A percentile compares a stretch with the other conserved stretches of the same genome.
phyloP scores from a whole-genome alignment of 1,284 basidiomycete genomes.

The Pseudozyma tsukubaensis region DNA sequence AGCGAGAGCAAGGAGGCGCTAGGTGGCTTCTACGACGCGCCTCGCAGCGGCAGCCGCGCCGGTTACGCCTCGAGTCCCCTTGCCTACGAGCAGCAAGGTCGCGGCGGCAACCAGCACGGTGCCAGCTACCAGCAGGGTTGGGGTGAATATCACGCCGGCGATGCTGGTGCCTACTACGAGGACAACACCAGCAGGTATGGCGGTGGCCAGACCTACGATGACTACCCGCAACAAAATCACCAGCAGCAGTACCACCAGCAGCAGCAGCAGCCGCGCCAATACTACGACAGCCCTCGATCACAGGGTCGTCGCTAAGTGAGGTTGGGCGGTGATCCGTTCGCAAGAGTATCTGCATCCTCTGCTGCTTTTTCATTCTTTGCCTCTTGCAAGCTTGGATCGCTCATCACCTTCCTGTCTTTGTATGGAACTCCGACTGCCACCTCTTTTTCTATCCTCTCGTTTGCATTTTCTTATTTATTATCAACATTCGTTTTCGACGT shows the following conservation, averaged over 20 bases:
- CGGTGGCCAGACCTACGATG: slow-evolving; percentile 37
- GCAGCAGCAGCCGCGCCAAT: slow-evolving; percentile 27
- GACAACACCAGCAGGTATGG: slow-evolving; percentile 51
- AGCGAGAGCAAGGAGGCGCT: slow-evolving; percentile 48
- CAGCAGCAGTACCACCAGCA: slow-evolving; percentile 28
- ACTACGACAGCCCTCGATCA: slow-evolving; percentile 37
- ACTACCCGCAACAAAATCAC: slow-evolving; percentile 28
- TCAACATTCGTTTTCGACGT: background rate
- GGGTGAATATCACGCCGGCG: slow-evolving; percentile 61
- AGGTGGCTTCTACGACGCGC: slow-evolving; percentile 59
- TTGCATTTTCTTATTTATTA: background rate
- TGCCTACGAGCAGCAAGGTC: slow-evolving; percentile 38
- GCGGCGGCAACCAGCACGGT: slow-evolving; percentile 17
- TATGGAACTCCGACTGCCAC: slow-evolving; percentile 1
- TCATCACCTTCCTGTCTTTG: slow-evolving; percentile 1
- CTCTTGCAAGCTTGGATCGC: background rate
- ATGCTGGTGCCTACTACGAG: slow-evolving; percentile 61
- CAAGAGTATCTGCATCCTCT: slow-evolving; percentile 7
- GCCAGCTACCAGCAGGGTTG: slow-evolving; percentile 54
- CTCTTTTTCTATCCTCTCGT: background rate
- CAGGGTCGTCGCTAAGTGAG: slow-evolving; percentile 19
- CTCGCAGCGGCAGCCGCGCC: slow-evolving; percentile 39
- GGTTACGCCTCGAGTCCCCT: slow-evolving; percentile 40
- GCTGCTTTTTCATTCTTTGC: slow-evolving; percentile 2
- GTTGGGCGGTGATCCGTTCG: background rate